These are phyloP conservation scores for Botrytis deweyae DNA, from an alignment of 2,329 filamentous ascomycete genomes.

Conservation along the genomic window DNA sequence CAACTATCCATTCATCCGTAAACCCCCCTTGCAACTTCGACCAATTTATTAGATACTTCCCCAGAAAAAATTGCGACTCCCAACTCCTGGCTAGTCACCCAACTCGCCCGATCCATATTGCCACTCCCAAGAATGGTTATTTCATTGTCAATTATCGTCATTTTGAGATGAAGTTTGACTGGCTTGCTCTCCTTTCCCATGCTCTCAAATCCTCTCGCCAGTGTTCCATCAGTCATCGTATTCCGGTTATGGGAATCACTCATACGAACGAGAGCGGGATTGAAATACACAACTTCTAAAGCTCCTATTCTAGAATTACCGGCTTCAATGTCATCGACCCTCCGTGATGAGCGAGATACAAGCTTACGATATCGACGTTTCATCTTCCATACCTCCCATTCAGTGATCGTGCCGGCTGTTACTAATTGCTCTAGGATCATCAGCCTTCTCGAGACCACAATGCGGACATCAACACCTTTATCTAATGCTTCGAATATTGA, in stretches of 20 bases:
- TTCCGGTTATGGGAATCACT: neutral
- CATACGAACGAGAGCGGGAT: constrained; percentile 1
- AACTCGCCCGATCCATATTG: constrained; percentile 82
- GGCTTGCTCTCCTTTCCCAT: constrained; percentile 50
- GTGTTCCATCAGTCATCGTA: neutral
- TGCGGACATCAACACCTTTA: constrained; percentile 65
- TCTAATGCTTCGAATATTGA: constrained; percentile 60
- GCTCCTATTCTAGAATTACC: constrained; percentile 25
- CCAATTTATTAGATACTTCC: constrained; percentile 40
- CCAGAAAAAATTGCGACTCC: constrained; percentile 58
- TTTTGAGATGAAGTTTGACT: constrained; percentile 74
- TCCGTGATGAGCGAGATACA: constrained; percentile 19
- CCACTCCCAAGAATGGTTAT: constrained; percentile 73
- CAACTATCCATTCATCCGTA: neutral
- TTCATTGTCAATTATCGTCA: constrained; percentile 68
- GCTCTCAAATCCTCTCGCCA: neutral
- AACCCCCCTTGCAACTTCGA: constrained; percentile 21
- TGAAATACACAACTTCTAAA: constrained; percentile 37
- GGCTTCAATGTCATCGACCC: constrained; percentile 17
- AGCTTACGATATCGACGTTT: constrained; percentile 52
- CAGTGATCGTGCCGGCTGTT: constrained; percentile 73
- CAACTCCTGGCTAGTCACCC: constrained; percentile 83
- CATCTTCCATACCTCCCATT: constrained; percentile 60
- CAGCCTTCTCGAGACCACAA: constrained; percentile 67
- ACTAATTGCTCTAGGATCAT: constrained; percentile 81